Evolutionary conservation across 1,139 yeast species (phyloP), one percentile per base, ranked within the genome.

Genomic region (Blastobotrys buckinghamii): DNA sequence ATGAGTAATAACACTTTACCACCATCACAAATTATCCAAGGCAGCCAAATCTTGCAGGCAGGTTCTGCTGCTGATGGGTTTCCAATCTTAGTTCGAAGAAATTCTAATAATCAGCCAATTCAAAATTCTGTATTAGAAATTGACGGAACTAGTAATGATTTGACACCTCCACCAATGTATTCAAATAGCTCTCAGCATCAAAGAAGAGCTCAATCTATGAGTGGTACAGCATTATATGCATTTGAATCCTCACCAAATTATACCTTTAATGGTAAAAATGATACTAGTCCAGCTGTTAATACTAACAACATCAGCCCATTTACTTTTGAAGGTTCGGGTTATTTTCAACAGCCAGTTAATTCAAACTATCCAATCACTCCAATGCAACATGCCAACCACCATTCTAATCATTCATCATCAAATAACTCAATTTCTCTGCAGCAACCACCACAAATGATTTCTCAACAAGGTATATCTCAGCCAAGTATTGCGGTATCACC

Each of bases 21-120:
- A n/a, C n/a, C n/a, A n/a, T 43, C 46, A 12, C 36, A 43, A 29
- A 35, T 27, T 6, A 12, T n/a, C n/a, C n/a, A n/a, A n/a, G n/a
- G n/a, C n/a, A n/a, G n/a, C n/a, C n/a, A 20, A n/a, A 24, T 59
- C 50, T 53, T 66, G 37, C 64, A 65, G 44, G 66, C 60, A 26
- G 67, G 64, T 48, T 64, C 69, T 10, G 66, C 67, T 7, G 73
- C 65, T 55, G 77, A 67, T 65, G 69, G 65, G 61, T 74, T 55
- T 59, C 76, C 67, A 55, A 72, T 59, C 58, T 66, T 53, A 44
- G 70, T 55, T 57, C 74, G 60, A 56, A 68, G 59, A 50, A 54
- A 50, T 58, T 64, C 53, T 13, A 20, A 29, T 22, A 29, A 47
- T n/a, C 44, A 33, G 2, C 6, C 20, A 34, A 34, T 34, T 34